Evolutionary conservation across 306 rosid species (phyloP).

Genomic region (Clitoria ternatea): DNA sequence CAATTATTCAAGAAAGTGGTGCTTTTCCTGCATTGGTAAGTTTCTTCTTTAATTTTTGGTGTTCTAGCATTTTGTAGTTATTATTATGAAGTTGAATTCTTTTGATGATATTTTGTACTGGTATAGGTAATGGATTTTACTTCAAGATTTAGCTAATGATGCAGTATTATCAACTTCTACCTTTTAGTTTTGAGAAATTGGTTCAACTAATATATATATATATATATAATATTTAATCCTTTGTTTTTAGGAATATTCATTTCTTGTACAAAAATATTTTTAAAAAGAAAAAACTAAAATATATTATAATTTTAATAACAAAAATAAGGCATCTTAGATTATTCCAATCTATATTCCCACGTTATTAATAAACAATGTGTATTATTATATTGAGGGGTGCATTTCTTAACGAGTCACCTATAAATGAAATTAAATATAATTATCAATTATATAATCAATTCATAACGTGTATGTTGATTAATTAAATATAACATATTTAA

Average conservation of each 20-base stretch:
- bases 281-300: no score
- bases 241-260: constrained; percentile 4
- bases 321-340: neutral
- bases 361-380: no score
- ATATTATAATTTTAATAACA: no score
- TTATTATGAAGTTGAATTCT: constrained; percentile 3
- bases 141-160: neutral
- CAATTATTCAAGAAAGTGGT: constrained; percentile 94
- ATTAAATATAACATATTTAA: no score
- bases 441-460: no score
- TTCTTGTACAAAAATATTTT: no score
- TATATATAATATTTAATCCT: neutral
- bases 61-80: constrained; percentile 1
- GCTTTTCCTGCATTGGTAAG: constrained; percentile 91
- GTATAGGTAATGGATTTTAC: neutral
- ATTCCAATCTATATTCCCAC: no score
- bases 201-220: neutral
- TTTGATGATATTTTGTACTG: neutral
- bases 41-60: constrained; percentile 5
- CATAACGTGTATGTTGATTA: no score
- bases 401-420: neutral
- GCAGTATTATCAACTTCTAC: neutral
- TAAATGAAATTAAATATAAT: no score
- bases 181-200: neutral
- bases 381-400: no score